Evolutionary conservation across 192 early-diverging fungal genomes (phyloP).

Genomic region (Gigaspora rosea): DNA sequence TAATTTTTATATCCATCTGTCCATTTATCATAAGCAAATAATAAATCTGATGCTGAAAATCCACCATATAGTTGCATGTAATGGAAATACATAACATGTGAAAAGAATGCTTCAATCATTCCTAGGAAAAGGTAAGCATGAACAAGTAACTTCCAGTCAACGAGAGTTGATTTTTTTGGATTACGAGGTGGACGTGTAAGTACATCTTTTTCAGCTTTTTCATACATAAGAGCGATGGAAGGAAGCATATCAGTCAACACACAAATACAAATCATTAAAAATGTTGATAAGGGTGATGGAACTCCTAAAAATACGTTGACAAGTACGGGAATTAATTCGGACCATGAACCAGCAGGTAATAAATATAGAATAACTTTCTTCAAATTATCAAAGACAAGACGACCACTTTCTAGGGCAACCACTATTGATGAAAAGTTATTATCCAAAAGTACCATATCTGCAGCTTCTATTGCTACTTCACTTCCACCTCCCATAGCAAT

Average conservation of each 20-base stretch:
- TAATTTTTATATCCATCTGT: constrained; percentile 38
- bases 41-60: constrained; percentile 45
- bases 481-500: constrained; percentile 85
- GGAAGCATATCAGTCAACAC: constrained; percentile 60
- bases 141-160: constrained; percentile 61
- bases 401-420: constrained; percentile 78
- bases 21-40: constrained; percentile 37
- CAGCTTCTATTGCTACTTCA: constrained; percentile 73
- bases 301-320: constrained; percentile 80
- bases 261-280: constrained; percentile 79
- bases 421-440: constrained; percentile 40
- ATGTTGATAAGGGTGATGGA: constrained; percentile 75
- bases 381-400: constrained; percentile 84
- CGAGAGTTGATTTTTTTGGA: constrained; percentile 66
- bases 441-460: constrained; percentile 64
- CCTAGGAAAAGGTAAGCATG: constrained; percentile 85
- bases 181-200: constrained; percentile 72
- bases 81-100: constrained; percentile 71
- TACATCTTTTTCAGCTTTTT: constrained; percentile 75
- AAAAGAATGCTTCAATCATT: constrained; percentile 62
- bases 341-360: constrained; percentile 74
- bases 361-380: constrained; percentile 86
- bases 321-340: constrained; percentile 76
- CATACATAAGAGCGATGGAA: constrained; percentile 72
- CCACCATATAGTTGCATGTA: constrained; percentile 65